A percentile compares a stretch with the other conserved stretches of the same genome.
phyloP scores from a whole-genome alignment of 768 basidiomycete species.

The Ramaria rubella region DNA sequence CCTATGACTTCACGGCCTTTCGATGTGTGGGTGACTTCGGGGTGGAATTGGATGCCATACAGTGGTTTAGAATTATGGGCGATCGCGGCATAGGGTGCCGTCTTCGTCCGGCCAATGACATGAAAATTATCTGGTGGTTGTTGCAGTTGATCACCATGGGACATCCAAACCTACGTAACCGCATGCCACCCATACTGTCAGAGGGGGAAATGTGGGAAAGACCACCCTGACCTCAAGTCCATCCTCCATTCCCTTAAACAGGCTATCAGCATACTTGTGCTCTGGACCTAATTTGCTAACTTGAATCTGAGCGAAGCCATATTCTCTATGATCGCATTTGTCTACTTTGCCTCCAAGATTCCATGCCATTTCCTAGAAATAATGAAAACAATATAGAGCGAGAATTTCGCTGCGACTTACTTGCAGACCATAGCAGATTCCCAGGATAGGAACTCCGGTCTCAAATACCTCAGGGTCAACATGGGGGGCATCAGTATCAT shows the following conservation, averaged over 20 bases:
- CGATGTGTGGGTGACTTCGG: conserved; percentile 93
- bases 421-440: conserved; percentile 97
- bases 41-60: conserved; percentile 98
- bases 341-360: conserved; percentile 77
- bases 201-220: background rate
- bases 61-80: conserved; percentile 84
- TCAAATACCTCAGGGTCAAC: conserved; percentile 89
- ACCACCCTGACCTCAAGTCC: conserved; percentile 20
- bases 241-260: conserved; percentile 84
- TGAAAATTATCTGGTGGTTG: conserved; percentile 77
- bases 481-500: conserved; percentile 86
- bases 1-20: conserved; percentile 86
- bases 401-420: no score
- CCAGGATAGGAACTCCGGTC: conserved; percentile 84
- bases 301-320: conserved; percentile 82
- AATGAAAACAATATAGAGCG: no score
- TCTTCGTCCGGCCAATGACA: conserved; percentile 77
- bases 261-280: conserved; percentile 45
- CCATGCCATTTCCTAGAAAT: conserved; percentile 88
- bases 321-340: conserved; percentile 88
- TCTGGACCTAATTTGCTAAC: conserved; percentile 56
- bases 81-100: conserved; percentile 89
- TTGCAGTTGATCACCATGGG: conserved; percentile 92
- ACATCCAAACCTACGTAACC: conserved; percentile 95
- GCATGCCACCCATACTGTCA: background rate